Conservation (phyloP, 2,329 filamentous ascomycete genomes). For the Neocucurbitaria cava region DNA sequence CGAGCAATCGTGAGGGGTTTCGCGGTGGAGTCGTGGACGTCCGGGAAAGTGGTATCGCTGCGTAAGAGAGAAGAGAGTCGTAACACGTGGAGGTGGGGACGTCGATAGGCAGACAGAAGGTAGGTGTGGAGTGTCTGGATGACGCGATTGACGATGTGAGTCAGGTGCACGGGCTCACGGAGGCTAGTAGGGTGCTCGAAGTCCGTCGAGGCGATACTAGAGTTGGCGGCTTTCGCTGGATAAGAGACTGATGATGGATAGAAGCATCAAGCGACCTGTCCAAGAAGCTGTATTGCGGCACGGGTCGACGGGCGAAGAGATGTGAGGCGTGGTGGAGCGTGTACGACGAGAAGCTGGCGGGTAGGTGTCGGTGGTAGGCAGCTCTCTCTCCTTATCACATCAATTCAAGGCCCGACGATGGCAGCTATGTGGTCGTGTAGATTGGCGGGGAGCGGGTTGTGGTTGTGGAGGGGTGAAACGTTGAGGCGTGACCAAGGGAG, state of each 20-base stretch:
- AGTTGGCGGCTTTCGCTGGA: constrained; percentile 36
- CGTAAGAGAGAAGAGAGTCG: constrained; percentile 48
- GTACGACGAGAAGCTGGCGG: constrained; percentile 27
- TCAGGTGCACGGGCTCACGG: constrained; percentile 46
- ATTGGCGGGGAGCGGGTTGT: constrained; percentile 36
- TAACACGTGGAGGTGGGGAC: constrained; percentile 46
- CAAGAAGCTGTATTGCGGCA: constrained; percentile 25
- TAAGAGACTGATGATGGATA: constrained; percentile 21
- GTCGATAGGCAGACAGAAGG: constrained; percentile 36
- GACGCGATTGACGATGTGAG: constrained; percentile 41
- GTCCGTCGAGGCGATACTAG: constrained; percentile 28
- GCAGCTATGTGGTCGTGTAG: constrained; percentile 40
- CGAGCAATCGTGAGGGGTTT: constrained; percentile 42
- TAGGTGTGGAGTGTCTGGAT: constrained; percentile 27
- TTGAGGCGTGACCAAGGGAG: constrained; percentile 21
- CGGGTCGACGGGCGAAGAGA: constrained; percentile 20
- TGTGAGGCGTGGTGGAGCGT: constrained; percentile 23
- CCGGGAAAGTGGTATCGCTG: constrained; percentile 45
- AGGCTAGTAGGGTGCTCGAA: constrained; percentile 34
- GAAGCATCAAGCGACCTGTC: constrained; percentile 34
- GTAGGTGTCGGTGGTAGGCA: constrained; percentile 32
- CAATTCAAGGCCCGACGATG: constrained; percentile 39
- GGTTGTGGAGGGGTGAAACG: constrained; percentile 21
- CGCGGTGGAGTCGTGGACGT: constrained; percentile 38
- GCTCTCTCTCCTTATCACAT: constrained; percentile 35